Evolutionary conservation across 345 rosid genomes (phyloP).

Genomic region (Eucalyptus rudis): DNA sequence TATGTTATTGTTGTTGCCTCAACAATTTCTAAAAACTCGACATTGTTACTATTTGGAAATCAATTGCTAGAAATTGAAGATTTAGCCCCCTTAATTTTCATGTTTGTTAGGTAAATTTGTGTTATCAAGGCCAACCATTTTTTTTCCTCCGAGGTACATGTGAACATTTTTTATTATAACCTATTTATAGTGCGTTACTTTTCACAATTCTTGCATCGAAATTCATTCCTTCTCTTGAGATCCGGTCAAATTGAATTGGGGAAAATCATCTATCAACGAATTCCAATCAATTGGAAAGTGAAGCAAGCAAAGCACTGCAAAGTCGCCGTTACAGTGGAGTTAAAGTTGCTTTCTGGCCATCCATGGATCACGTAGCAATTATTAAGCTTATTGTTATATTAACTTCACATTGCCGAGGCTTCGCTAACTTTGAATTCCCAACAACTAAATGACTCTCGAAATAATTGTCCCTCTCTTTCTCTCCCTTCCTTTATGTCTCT

Average conservation of each 20-base stretch:
- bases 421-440: neutral
- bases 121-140: too few relatives aligned
- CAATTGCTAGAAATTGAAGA: too few relatives aligned
- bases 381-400: neutral
- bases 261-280: neutral
- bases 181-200: neutral
- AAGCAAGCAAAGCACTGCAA: too few relatives aligned
- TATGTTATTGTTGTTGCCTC: too few relatives aligned
- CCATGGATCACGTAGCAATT: neutral
- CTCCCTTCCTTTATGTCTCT: neutral
- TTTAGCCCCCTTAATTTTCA: too few relatives aligned
- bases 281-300: neutral
- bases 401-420: neutral
- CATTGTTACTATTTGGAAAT: too few relatives aligned
- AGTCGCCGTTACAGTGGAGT: neutral
- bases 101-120: too few relatives aligned
- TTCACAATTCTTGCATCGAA: too few relatives aligned
- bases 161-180: too few relatives aligned
- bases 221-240: neutral
- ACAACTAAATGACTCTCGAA: neutral
- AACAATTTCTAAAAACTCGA: too few relatives aligned
- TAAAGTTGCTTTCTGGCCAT: neutral
- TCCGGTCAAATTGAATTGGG: neutral
- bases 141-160: too few relatives aligned
- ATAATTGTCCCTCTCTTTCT: neutral